Base-by-base conservation (phyloP, 495 filamentous ascomycete species). In the Stereocaulon alpinum region DNA sequence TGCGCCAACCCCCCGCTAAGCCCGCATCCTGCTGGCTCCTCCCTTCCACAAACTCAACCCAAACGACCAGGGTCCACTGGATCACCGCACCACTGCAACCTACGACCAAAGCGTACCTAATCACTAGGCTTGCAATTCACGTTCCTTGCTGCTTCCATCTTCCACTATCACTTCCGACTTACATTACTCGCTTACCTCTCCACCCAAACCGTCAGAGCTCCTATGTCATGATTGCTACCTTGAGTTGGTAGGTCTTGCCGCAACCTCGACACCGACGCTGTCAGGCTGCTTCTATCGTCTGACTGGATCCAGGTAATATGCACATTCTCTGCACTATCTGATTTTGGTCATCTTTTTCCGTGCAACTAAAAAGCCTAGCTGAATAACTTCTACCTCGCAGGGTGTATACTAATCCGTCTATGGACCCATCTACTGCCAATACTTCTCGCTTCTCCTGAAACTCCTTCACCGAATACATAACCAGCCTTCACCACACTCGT, bases 171-270 rank as follows among this genome's bases (percentile, higher is more conserved):
- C 42, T 44, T 42, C 7, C 34, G 34, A 37, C 34, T 60, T 43
- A 42, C 56, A 34, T 51, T 34, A 59, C 47, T 6, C 37, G 47
- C 56, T 59, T 41, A 59, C 56, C 22, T 41, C 34, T 34, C 49
- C 34, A 27, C 45, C 45, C 45, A 32, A 44, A 59, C 30, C 10
- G 30, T 50, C 22, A 44, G 10, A 18, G 15, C 17, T 51, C 40
- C 47, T 32, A 60, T 60, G 58, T 54, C 41, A 47, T 47, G 41
- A 20, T 53, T 43, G 58, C 58, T 60, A 60, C 58, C 50, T 43
- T 54, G 42, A 40, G n/a, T 55, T 52, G 50, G 48, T 60, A 60
- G 32, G 49, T 54, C 34, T 49, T 54, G 50, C 49, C 49, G 58
- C 48, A 47, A 52, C 43, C 29, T 52, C 32, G 27, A 32, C 40